A percentile compares a stretch with the other conserved stretches of the same genome.
Conservation (phyloP, 305 asterid genomes). For the Caryopteris hybrid region DNA sequence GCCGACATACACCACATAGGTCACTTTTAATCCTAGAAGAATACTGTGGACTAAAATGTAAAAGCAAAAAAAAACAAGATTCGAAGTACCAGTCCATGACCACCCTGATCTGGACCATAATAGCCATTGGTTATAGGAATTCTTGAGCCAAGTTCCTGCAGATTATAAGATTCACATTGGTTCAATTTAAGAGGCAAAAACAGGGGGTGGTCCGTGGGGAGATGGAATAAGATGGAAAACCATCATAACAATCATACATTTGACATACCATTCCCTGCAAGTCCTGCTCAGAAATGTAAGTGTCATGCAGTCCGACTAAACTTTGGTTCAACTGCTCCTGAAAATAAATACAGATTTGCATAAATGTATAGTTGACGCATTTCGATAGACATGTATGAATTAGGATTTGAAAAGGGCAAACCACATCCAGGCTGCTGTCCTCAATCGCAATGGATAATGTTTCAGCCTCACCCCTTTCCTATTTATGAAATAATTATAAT, state of each 20-base stretch:
- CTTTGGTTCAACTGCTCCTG: conserved; percentile 32
- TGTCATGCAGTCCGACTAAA: conserved; percentile 15
- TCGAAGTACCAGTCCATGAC: conserved; percentile 23
- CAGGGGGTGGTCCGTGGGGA: too few relatives aligned
- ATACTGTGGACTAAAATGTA: not conserved
- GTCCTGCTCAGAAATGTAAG: conserved; percentile 26
- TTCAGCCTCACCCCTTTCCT: conserved; percentile 31
- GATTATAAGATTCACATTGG: conserved; percentile 1
- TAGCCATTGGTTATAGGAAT: conserved; percentile 20
- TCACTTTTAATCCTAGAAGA: not conserved
- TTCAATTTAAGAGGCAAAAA: not conserved
- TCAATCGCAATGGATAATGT: conserved; percentile 21
- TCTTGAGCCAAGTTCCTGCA: conserved; percentile 27
- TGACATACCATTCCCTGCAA: conserved; percentile 29
- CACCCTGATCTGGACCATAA: conserved; percentile 21
- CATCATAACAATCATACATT: conserved; percentile 5
- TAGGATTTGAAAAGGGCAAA: conserved; percentile 18
- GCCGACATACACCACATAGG: conserved; percentile 5
- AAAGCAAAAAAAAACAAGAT: not conserved
- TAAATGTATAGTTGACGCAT: conserved; percentile 3
- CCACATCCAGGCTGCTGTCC: conserved; percentile 28
- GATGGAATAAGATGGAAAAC: not conserved
- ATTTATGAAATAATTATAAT: conserved; percentile 1
- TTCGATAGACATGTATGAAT: conserved; percentile 1
- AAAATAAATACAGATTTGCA: not conserved